Percentiles rank a stretch among this genome's conserved stretches.
These are phyloP conservation scores for Termitomyces sp. DNA, from an alignment of 768 basidiomycete genomes.

Conservation along the genomic window DNA sequence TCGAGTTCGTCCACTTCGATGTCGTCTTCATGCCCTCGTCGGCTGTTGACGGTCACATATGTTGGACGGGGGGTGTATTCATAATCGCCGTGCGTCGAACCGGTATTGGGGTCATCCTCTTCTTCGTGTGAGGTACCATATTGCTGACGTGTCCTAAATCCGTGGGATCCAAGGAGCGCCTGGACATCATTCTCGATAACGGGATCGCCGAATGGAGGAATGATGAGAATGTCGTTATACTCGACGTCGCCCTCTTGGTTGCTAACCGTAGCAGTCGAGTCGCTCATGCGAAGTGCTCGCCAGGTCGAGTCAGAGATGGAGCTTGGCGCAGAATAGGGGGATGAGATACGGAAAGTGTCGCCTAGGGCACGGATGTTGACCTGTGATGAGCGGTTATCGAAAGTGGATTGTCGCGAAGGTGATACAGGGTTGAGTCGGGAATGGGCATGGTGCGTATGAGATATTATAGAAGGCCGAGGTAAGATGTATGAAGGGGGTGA, in stretches of 20 bases:
- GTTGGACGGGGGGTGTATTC: conserved; percentile 19
- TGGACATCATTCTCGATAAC: conserved; percentile 55
- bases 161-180: conserved; percentile 48
- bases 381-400: conserved; percentile 6
- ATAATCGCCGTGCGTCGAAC: conserved; percentile 26
- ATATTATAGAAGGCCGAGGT: conserved; percentile 5
- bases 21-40: conserved; percentile 25
- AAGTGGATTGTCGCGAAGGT: background rate
- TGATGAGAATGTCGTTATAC: conserved; percentile 40
- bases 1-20: conserved; percentile 52
- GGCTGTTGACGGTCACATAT: background rate
- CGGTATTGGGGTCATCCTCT: conserved; percentile 24
- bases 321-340: conserved; percentile 37
- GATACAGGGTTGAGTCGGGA: conserved; percentile 3
- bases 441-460: conserved; percentile 1
- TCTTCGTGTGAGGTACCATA: conserved; percentile 12
- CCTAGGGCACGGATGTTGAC: conserved; percentile 46
- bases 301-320: conserved; percentile 44
- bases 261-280: conserved; percentile 4
- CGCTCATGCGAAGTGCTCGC: conserved; percentile 30
- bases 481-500: background rate
- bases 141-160: conserved; percentile 30
- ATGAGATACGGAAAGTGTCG: conserved; percentile 53
- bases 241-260: conserved; percentile 18
- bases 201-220: conserved; percentile 52